Evolutionary conservation across 768 basidiomycete genomes (phyloP).

Genomic region (Saitozyma podzolica): DNA sequence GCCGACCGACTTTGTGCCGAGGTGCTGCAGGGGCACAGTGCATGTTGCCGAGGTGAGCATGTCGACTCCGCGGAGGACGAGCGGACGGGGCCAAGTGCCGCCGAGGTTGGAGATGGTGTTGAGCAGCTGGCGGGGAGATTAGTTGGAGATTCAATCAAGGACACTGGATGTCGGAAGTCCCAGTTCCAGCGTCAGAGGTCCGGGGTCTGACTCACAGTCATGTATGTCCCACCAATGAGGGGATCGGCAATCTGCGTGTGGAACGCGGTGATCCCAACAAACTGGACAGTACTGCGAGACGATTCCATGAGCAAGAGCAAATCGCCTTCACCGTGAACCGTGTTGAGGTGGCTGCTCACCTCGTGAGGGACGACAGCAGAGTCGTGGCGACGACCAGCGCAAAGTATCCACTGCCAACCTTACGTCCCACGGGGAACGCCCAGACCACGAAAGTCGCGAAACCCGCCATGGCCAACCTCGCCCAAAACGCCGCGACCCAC

Average conservation of each 20-base stretch:
- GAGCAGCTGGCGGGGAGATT: conserved; percentile 63
- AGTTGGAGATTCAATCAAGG: background rate
- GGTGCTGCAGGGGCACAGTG: conserved; percentile 12
- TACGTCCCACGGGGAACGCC: conserved; percentile 66
- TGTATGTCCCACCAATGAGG: conserved; percentile 95
- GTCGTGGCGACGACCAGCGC: conserved; percentile 75
- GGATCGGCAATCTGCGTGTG: conserved; percentile 96
- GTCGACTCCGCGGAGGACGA: conserved; percentile 96
- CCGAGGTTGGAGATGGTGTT: conserved; percentile 93
- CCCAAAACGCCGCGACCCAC: conserved; percentile 91
- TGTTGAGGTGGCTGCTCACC: conserved; percentile 59
- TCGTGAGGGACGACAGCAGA: conserved; percentile 76
- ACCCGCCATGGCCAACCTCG: conserved; percentile 71
- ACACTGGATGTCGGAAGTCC: background rate
- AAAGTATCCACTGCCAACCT: conserved; percentile 65
- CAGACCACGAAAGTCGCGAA: conserved; percentile 75
- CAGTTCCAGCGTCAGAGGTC: background rate
- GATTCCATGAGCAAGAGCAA: background rate
- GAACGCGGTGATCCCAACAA: conserved; percentile 98
- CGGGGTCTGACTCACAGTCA: conserved; percentile 71
- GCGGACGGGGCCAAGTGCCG: conserved; percentile 93
- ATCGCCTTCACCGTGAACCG: background rate
- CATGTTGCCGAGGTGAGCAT: conserved; percentile 82
- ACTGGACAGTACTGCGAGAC: conserved; percentile 81
- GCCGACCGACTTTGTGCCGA: background rate